phyloP scores from a whole-genome alignment of 2,329 filamentous ascomycete species.

The Cyclaneusma minus region DNA sequence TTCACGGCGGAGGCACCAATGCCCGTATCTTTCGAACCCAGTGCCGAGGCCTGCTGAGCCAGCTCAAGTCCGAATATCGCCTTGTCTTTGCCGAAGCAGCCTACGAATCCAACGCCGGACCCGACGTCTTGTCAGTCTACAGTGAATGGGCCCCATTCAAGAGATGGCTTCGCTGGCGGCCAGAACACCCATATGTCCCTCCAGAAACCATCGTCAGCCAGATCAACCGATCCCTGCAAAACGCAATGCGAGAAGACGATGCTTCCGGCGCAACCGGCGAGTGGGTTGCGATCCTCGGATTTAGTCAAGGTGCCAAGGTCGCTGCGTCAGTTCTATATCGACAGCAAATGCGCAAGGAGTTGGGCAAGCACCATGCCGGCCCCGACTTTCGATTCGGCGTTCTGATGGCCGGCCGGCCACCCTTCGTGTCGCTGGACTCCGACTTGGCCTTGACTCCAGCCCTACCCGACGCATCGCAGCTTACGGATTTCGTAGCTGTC shows the following conservation, averaged over 20 bases:
- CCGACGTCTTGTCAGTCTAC: slow-evolving; percentile 50
- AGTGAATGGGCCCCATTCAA: slow-evolving; percentile 49
- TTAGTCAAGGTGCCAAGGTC: slow-evolving; percentile 51
- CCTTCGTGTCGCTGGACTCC: slow-evolving; percentile 36
- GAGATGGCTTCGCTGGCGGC: slow-evolving; percentile 47
- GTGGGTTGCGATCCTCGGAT: slow-evolving; percentile 47
- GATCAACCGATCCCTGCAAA: slow-evolving; percentile 23
- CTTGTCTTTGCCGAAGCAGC: slow-evolving; percentile 60
- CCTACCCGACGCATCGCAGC: slow-evolving; percentile 18
- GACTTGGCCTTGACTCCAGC: slow-evolving; percentile 19
- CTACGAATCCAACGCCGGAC: slow-evolving; percentile 43
- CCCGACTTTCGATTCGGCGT: slow-evolving; percentile 43
- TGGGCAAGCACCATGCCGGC: slow-evolving; percentile 14
- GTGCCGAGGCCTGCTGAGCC: slow-evolving; percentile 28
- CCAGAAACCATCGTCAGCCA: slow-evolving; percentile 24
- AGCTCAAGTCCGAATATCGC: slow-evolving; percentile 36
- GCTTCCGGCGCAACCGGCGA: slow-evolving; percentile 29
- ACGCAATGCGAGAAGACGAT: slow-evolving; percentile 36
- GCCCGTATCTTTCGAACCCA: slow-evolving; percentile 54
- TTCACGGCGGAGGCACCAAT: slow-evolving; percentile 68
- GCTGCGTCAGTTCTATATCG: slow-evolving; percentile 40
- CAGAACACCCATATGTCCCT: slow-evolving; percentile 37
- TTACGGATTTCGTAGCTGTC: too few relatives aligned
- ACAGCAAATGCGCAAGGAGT: slow-evolving; percentile 47
- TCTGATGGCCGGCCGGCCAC: slow-evolving; percentile 43